Conservation (phyloP, 768 basidiomycete genomes). For the Coprinellus micaceus region DNA sequence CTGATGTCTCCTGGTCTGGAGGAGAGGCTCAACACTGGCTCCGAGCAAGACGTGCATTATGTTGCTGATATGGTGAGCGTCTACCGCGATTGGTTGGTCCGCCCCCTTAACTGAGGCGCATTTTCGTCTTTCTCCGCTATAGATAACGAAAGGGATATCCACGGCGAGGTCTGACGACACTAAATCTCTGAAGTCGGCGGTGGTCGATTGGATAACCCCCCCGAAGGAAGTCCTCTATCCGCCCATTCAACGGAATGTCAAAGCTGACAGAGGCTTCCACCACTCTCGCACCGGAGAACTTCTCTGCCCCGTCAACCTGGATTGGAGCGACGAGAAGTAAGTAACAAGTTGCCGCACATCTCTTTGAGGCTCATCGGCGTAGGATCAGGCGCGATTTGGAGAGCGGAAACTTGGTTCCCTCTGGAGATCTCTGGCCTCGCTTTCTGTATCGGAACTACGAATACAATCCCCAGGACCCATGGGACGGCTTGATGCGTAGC, state of each 20-base stretch:
- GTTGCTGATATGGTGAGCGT: conserved; percentile 19
- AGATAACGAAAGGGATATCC: conserved; percentile 23
- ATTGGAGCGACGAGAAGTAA: conserved; percentile 8
- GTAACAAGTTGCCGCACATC: not conserved
- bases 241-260: conserved; percentile 10
- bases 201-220: conserved; percentile 24
- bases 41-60: conserved; percentile 15
- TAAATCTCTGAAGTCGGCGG: conserved; percentile 15
- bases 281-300: conserved; percentile 13
- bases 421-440: conserved; percentile 23
- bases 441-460: conserved; percentile 18
- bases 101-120: too few relatives aligned
- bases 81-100: too few relatives aligned
- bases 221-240: conserved; percentile 13
- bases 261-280: conserved; percentile 10
- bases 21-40: conserved; percentile 12
- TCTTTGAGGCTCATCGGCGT: not conserved
- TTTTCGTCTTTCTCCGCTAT: too few relatives aligned
- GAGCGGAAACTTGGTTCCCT: conserved; percentile 11
- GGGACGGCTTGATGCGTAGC: conserved; percentile 23
- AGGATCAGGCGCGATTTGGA: conserved; percentile 9
- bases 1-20: conserved; percentile 9
- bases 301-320: conserved; percentile 12
- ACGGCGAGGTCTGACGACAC: conserved; percentile 18
- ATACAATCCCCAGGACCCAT: conserved; percentile 22